Evolutionary conservation across 228 moss, liverwort and hornwort genomes (phyloP), one percentile per base, ranked within the genome.

Genomic region (Sphagnum magellanicum): DNA sequence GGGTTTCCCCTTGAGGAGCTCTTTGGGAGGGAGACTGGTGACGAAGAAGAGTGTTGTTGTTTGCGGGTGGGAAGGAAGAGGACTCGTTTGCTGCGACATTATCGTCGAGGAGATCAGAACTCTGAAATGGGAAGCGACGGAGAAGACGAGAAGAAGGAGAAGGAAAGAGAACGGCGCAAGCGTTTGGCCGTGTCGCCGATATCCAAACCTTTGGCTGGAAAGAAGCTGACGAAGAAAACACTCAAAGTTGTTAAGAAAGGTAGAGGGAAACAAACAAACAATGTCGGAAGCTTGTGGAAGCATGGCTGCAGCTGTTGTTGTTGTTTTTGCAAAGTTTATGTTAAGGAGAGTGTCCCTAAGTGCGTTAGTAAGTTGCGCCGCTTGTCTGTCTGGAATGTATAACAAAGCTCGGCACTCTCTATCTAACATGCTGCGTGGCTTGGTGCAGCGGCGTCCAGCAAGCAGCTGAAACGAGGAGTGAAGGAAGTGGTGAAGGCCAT

Each of bases 401-500:
- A 32, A 32, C 32, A 32, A 32, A 32, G 32, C 32, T 32, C 1
- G 32, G 32, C 32, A 32, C 32, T 32, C 32, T 32, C 32, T 51
- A 6, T 6, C 16, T 50, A 47, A 13, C 16, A 13, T 52, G 4
- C 6, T 55, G 16, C 15, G 50, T 51, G 4, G 62, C 32, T 6
- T 10, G 47, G 7, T 74, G 83, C 87, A 98, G 98, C 98, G 73
- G 92, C 94, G 13, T 85, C 90, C 66, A 76, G 86, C 0, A 93
- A 89, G 69, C 92, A 90, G 67, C 71, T 98, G 72, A 98, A 88
- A 82, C 87, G 93, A 49, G 98, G 98, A 72, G 94, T 98, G 15
- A 98, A 98, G 78, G 98, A 98, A 80, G 98, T 98, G 8, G 91
- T 98, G 61, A 98, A 98, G 85, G 90, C 98, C 49, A 77, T 98